These are phyloP conservation scores for Schrenkiella parvula DNA, from an alignment of 345 rosid species.

Conservation along the genomic window DNA sequence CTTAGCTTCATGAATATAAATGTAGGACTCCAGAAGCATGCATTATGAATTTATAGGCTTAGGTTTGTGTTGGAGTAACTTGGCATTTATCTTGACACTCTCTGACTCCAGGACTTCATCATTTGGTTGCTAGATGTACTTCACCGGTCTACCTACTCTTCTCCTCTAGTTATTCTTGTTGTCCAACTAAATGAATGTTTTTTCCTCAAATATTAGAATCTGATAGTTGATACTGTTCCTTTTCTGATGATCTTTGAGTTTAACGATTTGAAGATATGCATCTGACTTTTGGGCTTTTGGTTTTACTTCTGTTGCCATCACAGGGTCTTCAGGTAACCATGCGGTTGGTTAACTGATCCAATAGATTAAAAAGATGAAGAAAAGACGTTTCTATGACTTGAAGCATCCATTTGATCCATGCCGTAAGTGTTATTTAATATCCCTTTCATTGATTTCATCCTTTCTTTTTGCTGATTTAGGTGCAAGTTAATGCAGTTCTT, in stretches of 20 bases:
- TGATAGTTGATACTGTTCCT: not conserved
- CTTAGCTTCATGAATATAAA: not conserved
- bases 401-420: constrained; percentile 47
- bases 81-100: not conserved
- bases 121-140: not conserved
- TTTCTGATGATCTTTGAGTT: not conserved
- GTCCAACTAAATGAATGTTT: not conserved
- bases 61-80: not conserved
- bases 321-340: constrained; percentile 1
- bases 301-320: constrained; percentile 9
- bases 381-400: constrained; percentile 46
- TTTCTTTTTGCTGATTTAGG: not conserved
- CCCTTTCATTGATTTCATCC: not conserved
- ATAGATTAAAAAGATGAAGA: constrained; percentile 32
- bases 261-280: not conserved
- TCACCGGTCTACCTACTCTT: not conserved
- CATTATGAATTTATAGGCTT: not conserved
- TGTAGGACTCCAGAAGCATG: not conserved
- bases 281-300: not conserved
- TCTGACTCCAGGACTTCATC: not conserved
- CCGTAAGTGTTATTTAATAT: constrained; percentile 43
- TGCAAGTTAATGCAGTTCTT: not conserved
- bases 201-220: no score
- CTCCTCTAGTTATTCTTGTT: not conserved
- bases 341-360: not conserved